Evolutionary conservation across 1,284 basidiomycete genomes (phyloP).

Genomic region (Peniophora sp.): DNA sequence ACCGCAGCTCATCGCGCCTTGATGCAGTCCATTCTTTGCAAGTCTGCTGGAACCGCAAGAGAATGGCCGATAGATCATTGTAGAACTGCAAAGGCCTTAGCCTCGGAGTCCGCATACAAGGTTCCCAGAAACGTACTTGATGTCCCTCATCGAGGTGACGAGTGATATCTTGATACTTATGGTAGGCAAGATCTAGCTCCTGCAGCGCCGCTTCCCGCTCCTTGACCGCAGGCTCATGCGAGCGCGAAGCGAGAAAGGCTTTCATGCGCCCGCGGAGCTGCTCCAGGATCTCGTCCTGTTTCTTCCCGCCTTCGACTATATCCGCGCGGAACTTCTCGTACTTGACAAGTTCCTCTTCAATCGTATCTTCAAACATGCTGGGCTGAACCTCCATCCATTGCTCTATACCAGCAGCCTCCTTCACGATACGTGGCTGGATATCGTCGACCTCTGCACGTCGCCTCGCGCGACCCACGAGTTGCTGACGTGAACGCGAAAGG

Average conservation of each 20-base stretch:
- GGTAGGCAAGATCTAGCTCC: slow-evolving; percentile 82
- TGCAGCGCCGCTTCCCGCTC: slow-evolving; percentile 82
- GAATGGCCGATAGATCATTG: slow-evolving; percentile 66
- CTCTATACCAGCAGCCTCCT: slow-evolving; percentile 56
- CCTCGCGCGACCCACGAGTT: slow-evolving; percentile 61
- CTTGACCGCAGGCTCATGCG: slow-evolving; percentile 72
- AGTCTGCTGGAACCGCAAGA: slow-evolving; percentile 66
- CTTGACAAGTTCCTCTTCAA: slow-evolving; percentile 74
- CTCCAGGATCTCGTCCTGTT: slow-evolving; percentile 61
- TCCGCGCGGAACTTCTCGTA: slow-evolving; percentile 70
- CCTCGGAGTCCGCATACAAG: background rate
- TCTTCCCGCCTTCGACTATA: slow-evolving; percentile 50
- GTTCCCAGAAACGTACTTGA: slow-evolving; percentile 41
- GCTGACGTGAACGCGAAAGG: slow-evolving; percentile 50
- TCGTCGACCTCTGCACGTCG: slow-evolving; percentile 67
- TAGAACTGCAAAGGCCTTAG: slow-evolving; percentile 57
- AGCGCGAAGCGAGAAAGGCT: slow-evolving; percentile 72
- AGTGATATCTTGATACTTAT: slow-evolving; percentile 82
- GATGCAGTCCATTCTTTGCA: slow-evolving; percentile 69
- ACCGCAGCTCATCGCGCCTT: slow-evolving; percentile 58
- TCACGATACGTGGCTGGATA: slow-evolving; percentile 63
- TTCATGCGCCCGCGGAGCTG: slow-evolving; percentile 44
- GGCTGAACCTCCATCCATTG: slow-evolving; percentile 69
- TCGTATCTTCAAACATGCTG: slow-evolving; percentile 79
- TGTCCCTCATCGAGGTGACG: slow-evolving; percentile 86